phyloP scores from a whole-genome alignment of 169 alveolate genomes.

The Eimeria falciformis region DNA sequence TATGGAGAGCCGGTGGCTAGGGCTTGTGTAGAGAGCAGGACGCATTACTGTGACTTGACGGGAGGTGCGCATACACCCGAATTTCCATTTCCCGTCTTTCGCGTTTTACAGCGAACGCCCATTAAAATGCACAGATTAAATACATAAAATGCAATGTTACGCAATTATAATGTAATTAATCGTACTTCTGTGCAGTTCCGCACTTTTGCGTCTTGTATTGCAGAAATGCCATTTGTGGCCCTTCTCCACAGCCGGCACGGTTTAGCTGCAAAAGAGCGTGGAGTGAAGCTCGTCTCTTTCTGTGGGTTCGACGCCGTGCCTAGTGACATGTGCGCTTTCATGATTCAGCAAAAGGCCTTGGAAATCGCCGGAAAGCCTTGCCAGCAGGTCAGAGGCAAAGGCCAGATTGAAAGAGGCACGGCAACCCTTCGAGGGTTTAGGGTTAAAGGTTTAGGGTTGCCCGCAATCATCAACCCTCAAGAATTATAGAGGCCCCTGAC shows the following conservation, averaged over 20 bases:
- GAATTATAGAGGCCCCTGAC: no score
- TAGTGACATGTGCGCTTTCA: conserved; percentile 47
- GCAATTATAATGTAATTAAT: no score
- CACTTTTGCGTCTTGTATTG: not conserved
- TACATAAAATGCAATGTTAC: no score
- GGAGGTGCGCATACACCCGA: no score
- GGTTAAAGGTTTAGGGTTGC: no score
- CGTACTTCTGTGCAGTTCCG: not conserved
- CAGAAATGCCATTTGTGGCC: conserved; percentile 74
- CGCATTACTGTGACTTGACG: conserved; percentile 74
- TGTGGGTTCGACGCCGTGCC: conserved; percentile 77
- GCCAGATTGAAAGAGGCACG: no score
- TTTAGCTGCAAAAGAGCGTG: conserved; percentile 55
- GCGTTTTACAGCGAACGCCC: no score
- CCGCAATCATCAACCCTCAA: no score
- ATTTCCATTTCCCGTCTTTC: no score
- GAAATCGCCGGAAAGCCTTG: conserved; percentile 33
- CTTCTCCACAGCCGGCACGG: conserved; percentile 44
- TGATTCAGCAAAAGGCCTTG: conserved; percentile 49
- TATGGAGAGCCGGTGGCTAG: conserved; percentile 73
- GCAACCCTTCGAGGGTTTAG: no score
- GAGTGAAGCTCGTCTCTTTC: conserved; percentile 68
- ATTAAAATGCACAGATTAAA: no score
- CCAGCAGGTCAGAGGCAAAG: no score
- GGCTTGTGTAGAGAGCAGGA: conserved; percentile 69